Conservation (phyloP, 108 stramenopile species). For the Nitzschia palea region DNA sequence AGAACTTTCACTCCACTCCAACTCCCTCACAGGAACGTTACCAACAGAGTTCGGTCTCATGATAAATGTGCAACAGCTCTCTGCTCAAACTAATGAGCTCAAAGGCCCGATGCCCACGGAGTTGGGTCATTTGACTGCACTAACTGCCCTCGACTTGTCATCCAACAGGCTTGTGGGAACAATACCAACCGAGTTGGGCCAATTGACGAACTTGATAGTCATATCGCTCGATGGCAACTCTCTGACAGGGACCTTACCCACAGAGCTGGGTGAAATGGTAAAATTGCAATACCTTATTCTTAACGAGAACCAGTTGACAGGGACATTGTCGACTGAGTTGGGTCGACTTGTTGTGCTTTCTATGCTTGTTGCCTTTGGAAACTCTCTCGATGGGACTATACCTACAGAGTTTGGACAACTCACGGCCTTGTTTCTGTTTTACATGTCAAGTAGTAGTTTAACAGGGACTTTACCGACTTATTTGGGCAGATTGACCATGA, state of each 20-base stretch:
- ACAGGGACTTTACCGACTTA: no score
- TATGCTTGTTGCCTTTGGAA: not conserved
- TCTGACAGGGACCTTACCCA: slow-evolving; percentile 29
- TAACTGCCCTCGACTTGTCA: slow-evolving; percentile 39
- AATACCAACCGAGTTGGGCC: slow-evolving; percentile 51
- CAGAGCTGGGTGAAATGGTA: not conserved
- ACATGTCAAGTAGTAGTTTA: no score
- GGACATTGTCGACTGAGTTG: slow-evolving; percentile 12
- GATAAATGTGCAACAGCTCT: not conserved
- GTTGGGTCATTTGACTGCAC: slow-evolving; percentile 9
- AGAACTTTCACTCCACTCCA: slow-evolving; percentile 38
- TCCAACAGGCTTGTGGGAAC: slow-evolving; percentile 42
- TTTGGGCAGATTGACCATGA: no score
- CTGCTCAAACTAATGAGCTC: slow-evolving; percentile 26
- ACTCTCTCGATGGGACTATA: not conserved
- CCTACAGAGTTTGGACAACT: not conserved
- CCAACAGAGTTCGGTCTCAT: slow-evolving; percentile 22
- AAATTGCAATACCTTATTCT: slow-evolving; percentile 18
- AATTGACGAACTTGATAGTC: slow-evolving; percentile 11
- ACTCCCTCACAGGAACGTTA: slow-evolving; percentile 45
- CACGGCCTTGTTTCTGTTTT: slow-evolving; percentile 15
- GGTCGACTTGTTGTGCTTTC: slow-evolving; percentile 12
- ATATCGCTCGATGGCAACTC: slow-evolving; percentile 7
- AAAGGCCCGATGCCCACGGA: slow-evolving; percentile 40
- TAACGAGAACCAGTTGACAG: slow-evolving; percentile 13